Base-by-base conservation (phyloP, 1,139 yeast genomes). In the Sugiyamaella neomexicana region DNA sequence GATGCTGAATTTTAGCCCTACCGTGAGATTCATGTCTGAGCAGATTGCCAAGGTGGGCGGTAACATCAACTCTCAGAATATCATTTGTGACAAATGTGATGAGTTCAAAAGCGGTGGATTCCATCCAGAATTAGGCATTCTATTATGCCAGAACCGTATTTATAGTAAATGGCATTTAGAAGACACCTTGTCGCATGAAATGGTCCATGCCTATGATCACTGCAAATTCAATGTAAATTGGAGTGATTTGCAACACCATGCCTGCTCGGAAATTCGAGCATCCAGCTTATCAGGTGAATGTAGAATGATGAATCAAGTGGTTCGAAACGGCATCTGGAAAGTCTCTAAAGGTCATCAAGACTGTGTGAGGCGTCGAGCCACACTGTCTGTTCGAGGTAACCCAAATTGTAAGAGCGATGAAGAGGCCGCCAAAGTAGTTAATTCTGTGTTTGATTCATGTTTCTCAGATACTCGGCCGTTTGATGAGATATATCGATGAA, bases 231-330 rank as follows among this genome's bases (percentile, higher is more conserved):
- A 89, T 53, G 89, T 93, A 8, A 87, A 93, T 68, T 86, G 96
- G 84, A 69, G 78, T 55, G 82, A 93, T 69, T 75, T 95, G 66
- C 82, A 82, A 65, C 99, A 93, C 67, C 99, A 93, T 68, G 99
- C 99, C 0, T 95, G 99, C 70, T 86, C 97, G 0, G 99, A 93
- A 72, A 89, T 93, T 52, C 77, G 99, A 58, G 99, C 99, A 0
- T 86, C 95, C 12, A 85, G 89, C 67, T 76, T 93, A 38, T 87
- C 96, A 65, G 99, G 99, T 7, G 99, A 93, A 68, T 93, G 99
- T 71, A 80, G 98, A 37, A 83, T 93, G 65, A 81, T 86, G 81
- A 87, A 86, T 63, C 97, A 93, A 68, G 83, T 93, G 61, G 80
- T 81, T 58, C 80, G 86, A 66, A 70, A 69, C 43, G 69, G 71